A percentile compares a stretch with the other conserved stretches of the same genome.
Evolutionary conservation across 192 early-diverging fungal species (phyloP).

Genomic region (Coemansia sp.): DNA sequence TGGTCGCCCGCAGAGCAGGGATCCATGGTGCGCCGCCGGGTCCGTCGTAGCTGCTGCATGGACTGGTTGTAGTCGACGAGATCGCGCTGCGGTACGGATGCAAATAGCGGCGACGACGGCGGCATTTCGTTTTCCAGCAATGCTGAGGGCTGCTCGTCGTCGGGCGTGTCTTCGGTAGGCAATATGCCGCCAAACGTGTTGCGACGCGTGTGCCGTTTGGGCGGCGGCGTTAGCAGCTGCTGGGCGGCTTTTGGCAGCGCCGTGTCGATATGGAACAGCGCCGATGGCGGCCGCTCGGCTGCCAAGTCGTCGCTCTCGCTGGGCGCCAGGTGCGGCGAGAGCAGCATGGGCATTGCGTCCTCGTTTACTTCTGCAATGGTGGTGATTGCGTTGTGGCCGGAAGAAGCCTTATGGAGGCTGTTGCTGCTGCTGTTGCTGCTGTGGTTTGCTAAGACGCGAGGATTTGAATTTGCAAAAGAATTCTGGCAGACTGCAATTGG

Average conservation of each 20-base stretch:
- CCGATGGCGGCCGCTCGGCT: conserved; percentile 28
- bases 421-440: background rate
- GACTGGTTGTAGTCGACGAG: conserved; percentile 26
- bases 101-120: conserved; percentile 45
- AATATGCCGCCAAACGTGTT: too few species aligned
- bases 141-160: background rate
- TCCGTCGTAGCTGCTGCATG: conserved; percentile 19
- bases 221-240: too few species aligned
- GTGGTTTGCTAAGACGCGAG: background rate
- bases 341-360: background rate
- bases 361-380: conserved; percentile 6
- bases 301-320: conserved; percentile 19
- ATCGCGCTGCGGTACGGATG: conserved; percentile 21
- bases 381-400: conserved; percentile 1
- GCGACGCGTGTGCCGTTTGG: too few species aligned
- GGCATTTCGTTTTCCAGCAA: conserved; percentile 45
- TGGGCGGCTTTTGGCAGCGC: too few species aligned
- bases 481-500: background rate
- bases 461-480: background rate
- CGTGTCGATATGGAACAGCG: conserved; percentile 15
- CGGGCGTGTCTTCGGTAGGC: background rate
- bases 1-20: background rate
- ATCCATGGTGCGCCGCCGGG: conserved; percentile 21
- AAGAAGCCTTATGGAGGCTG: background rate
- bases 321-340: background rate